These are phyloP conservation scores for Intubia oerlemansii DNA, from an alignment of 2,329 filamentous ascomycete genomes.

Conservation along the genomic window DNA sequence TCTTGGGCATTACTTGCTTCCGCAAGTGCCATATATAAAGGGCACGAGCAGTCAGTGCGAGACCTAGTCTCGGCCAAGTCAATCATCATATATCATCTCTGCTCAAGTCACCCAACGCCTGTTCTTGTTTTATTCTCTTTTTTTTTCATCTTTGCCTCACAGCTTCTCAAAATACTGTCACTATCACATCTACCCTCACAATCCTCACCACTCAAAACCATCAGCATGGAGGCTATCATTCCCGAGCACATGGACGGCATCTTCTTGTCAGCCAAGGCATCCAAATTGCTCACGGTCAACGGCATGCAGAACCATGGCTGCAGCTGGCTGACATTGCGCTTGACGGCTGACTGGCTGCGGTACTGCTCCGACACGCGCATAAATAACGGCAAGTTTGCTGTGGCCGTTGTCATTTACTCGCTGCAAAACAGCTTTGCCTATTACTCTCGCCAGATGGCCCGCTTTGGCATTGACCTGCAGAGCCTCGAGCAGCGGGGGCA, in stretches of 20 bases:
- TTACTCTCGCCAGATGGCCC: slow-evolving; percentile 3
- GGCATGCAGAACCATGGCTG: slow-evolving; percentile 3
- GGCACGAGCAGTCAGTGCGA: too few relatives aligned
- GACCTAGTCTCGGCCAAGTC: too few relatives aligned
- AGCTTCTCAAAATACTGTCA: too few relatives aligned
- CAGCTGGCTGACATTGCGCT: slow-evolving; percentile 5
- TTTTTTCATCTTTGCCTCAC: too few relatives aligned
- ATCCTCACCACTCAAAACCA: too few relatives aligned
- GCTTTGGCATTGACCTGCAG: slow-evolving; percentile 6
- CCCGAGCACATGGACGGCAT: neutral
- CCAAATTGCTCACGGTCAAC: neutral
- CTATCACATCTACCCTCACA: too few relatives aligned
- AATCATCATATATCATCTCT: too few relatives aligned
- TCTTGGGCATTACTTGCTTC: too few relatives aligned
- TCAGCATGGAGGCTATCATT: neutral
- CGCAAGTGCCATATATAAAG: too few relatives aligned
- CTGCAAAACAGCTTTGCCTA: slow-evolving; percentile 6
- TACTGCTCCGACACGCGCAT: neutral
- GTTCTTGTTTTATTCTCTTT: too few relatives aligned
- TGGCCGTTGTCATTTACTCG: slow-evolving; percentile 6
- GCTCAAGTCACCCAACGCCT: too few relatives aligned
- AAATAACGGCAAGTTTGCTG: slow-evolving; percentile 1
- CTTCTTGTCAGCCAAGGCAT: neutral
- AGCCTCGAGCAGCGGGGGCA: slow-evolving; percentile 4
- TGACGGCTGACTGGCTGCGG: slow-evolving; percentile 6